A percentile compares a stretch with the other conserved stretches of the same genome.
phyloP scores from a whole-genome alignment of 2,329 filamentous ascomycete species.

The Fusarium neocosmosporiellum region DNA sequence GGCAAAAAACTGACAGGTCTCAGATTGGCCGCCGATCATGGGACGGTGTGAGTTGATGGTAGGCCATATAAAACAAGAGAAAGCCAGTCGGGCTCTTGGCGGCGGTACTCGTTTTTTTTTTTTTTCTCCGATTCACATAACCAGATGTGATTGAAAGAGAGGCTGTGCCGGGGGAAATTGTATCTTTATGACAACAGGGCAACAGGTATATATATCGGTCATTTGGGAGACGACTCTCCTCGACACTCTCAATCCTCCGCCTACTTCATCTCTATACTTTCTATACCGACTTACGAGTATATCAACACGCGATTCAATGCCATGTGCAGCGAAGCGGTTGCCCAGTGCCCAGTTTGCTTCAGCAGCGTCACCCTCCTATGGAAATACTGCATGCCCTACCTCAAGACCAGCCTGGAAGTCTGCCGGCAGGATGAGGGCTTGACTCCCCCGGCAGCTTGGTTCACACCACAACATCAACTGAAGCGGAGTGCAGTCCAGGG shows the following conservation, averaged over 20 bases:
- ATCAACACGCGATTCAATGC: neutral
- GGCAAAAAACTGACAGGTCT: slow-evolving; percentile 7
- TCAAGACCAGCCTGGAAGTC: neutral
- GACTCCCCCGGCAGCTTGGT: neutral
- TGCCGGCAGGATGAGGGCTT: neutral
- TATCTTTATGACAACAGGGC: neutral
- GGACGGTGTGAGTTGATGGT: neutral
- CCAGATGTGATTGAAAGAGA: neutral
- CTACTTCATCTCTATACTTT: neutral
- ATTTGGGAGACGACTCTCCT: neutral
- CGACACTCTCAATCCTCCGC: neutral
- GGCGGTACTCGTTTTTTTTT: neutral
- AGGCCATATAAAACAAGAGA: neutral
- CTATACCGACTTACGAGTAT: neutral
- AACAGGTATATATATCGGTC: neutral
- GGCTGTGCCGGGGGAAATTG: neutral
- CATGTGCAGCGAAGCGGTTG: slow-evolving; percentile 10
- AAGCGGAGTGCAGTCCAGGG: neutral
- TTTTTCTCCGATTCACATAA: neutral
- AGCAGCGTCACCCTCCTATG: slow-evolving; percentile 1
- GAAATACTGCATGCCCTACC: slow-evolving; percentile 14
- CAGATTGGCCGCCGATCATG: slow-evolving; percentile 5
- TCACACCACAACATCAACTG: slow-evolving; percentile 1
- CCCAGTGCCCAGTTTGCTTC: slow-evolving; percentile 9
- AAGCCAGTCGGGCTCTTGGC: neutral